Evolutionary conservation across 257 asterid species (phyloP).

Genomic region (Marsdenia floribunda): DNA sequence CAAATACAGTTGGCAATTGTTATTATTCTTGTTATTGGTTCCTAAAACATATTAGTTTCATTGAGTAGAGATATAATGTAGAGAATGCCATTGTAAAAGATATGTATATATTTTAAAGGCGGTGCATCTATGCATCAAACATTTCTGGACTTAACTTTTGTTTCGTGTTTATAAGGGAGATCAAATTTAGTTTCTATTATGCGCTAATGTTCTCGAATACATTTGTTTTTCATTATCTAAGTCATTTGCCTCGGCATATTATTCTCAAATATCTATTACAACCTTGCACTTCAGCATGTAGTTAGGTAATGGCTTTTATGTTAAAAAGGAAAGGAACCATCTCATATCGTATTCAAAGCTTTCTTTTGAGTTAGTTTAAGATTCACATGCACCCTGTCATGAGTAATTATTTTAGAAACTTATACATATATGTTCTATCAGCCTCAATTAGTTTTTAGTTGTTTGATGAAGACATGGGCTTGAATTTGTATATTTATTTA

Average conservation of each 20-base stretch:
- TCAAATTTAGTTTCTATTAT: too few species aligned
- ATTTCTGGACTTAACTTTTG: background rate
- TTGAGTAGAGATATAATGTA: too few species aligned
- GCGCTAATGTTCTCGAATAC: too few species aligned
- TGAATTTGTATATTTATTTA: background rate
- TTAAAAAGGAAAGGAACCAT: too few species aligned
- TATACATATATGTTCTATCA: background rate
- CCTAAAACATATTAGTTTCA: background rate
- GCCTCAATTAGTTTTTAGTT: background rate
- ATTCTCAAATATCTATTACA: too few species aligned
- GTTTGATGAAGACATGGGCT: background rate
- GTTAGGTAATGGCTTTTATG: too few species aligned
- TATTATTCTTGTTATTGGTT: background rate
- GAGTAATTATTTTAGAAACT: background rate
- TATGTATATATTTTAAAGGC: too few species aligned
- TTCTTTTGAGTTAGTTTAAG: background rate
- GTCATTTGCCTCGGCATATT: too few species aligned
- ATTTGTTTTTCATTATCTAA: background rate
- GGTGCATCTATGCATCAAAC: background rate
- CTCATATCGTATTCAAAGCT: background rate
- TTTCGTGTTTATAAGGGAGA: background rate
- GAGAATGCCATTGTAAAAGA: background rate
- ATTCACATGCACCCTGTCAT: background rate
- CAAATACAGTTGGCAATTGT: background rate
- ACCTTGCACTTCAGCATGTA: too few species aligned